Conservation (phyloP, 257 asterid species). For the Jasminum sambac region DNA sequence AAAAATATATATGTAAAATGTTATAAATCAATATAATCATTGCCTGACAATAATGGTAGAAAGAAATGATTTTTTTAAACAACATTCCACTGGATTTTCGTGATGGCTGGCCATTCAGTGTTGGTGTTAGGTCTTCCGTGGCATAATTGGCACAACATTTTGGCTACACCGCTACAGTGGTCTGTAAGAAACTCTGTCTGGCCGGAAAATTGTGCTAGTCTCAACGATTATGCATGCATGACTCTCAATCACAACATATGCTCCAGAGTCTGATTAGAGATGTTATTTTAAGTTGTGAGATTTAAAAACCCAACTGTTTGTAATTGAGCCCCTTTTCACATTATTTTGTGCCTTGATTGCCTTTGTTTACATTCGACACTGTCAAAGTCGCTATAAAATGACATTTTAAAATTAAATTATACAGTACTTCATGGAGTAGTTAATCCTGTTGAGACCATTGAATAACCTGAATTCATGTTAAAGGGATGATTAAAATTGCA, state of each 20-base stretch:
- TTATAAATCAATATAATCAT: too few relatives aligned
- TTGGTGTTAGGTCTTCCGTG: neutral
- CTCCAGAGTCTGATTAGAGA: neutral
- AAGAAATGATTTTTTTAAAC: too few relatives aligned
- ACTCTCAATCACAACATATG: neutral
- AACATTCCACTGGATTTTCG: neutral
- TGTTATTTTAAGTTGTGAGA: neutral
- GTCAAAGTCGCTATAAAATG: neutral
- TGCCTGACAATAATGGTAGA: too few relatives aligned
- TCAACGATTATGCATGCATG: conserved; percentile 4
- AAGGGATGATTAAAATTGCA: conserved; percentile 7
- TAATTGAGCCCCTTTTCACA: neutral
- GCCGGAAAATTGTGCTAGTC: neutral
- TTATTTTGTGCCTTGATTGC: neutral
- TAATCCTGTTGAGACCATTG: neutral
- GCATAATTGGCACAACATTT: neutral
- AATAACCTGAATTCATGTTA: neutral
- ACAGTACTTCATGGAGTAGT: neutral
- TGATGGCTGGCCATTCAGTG: neutral
- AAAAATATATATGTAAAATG: too few relatives aligned
- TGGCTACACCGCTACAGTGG: neutral
- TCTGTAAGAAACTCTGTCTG: neutral
- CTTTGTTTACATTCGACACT: neutral
- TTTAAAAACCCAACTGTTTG: neutral
- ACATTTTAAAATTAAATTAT: neutral